A percentile compares a stretch with the other conserved stretches of the same genome.
Evolutionary conservation across 495 filamentous ascomycete species (phyloP).

Genomic region (Aspergillus diversus): DNA sequence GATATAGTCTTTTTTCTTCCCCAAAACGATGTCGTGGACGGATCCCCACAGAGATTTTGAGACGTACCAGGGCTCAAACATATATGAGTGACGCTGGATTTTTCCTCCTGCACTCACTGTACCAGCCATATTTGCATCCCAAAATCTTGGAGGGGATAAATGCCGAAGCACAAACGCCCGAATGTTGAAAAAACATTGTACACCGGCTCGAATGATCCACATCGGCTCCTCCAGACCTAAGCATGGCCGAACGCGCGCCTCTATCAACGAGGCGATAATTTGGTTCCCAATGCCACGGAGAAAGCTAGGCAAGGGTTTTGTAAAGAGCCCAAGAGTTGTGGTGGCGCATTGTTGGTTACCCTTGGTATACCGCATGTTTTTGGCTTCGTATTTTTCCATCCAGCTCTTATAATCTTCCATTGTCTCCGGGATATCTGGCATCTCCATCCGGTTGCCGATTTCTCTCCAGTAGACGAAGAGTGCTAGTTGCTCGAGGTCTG

Average conservation of each 20-base stretch:
- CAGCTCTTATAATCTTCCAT: neutral
- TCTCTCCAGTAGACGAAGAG: constrained; percentile 3
- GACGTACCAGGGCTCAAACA: constrained; percentile 5
- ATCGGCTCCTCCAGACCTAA: constrained; percentile 5
- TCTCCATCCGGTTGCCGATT: neutral
- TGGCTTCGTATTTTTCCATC: constrained; percentile 3
- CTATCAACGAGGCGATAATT: neutral
- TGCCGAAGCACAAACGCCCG: neutral
- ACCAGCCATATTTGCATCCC: constrained; percentile 2
- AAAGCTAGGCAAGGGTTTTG: neutral
- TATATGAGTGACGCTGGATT: neutral
- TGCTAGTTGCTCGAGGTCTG: neutral
- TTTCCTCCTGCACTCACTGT: neutral
- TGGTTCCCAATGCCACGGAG: neutral
- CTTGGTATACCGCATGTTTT: constrained; percentile 1
- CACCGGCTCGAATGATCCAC: neutral
- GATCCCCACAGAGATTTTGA: constrained; percentile 4
- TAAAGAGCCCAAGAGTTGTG: neutral
- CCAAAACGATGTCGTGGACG: neutral
- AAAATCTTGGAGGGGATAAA: neutral
- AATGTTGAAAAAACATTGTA: neutral
- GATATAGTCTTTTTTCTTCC: neutral
- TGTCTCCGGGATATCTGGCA: neutral
- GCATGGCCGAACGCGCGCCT: neutral
- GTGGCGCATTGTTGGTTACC: constrained; percentile 6